Evolutionary conservation across 495 filamentous ascomycete species (phyloP), one percentile per base, ranked within the genome.

Genomic region (Xylaria intraflava): DNA sequence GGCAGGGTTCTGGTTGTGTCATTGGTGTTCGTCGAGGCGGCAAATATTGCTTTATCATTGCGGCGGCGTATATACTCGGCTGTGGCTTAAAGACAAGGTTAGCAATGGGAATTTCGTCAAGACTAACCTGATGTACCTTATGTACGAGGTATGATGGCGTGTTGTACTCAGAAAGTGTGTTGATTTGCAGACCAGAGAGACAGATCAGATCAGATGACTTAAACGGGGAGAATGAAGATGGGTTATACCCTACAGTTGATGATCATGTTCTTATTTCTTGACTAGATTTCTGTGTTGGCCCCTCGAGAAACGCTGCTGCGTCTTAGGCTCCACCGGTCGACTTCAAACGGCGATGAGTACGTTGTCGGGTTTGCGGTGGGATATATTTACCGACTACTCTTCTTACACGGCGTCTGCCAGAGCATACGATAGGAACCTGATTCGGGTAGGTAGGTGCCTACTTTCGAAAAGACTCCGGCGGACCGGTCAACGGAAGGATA

Each of bases 41-140:
- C 22, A 1, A 35, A 29, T 42, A 46, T 53, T 53, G 51, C 51
- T 22, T 53, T 46, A 46, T 30, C 51, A 53, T 53, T 30, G 16
- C 38, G 51, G 42, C 42, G 42, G 51, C 42, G 51, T 53, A 40
- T 53, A 53, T 49, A 27, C 12, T 51, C 23, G 49, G 12, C 38
- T 42, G 35, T 17, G 22, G 23, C 17, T 5, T 16, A 17, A 38
- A 42, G 17, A n/a, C 38, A 19, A 16, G 27, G 36, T 27, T 19
- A 26, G 24, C 33, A 12, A 40, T 24, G 38, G 39, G 20, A 26
- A 23, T 8, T 8, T 27, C 12, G 6, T 16, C 4, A 31, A 30
- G 14, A 19, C 22, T 22, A 9, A 8, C 16, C 38, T 10, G 39
- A 44, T 43, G 40, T 52, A 38, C 20, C 49, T 41, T 36, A 43